Base-by-base conservation (phyloP, 805 yeast genomes). In the Metschnikowia similis region DNA sequence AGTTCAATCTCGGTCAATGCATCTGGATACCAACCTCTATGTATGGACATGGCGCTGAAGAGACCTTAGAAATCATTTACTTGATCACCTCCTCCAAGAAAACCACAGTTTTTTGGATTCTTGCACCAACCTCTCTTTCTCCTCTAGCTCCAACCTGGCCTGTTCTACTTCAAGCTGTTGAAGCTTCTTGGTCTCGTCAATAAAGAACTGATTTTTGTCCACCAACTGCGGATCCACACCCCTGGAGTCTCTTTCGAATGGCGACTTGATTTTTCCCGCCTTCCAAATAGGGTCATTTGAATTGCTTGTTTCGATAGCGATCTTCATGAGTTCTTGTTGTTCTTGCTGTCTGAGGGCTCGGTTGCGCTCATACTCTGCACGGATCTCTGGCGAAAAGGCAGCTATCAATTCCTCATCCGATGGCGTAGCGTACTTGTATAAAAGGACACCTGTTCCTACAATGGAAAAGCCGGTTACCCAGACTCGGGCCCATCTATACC, bases 241-340 rank as follows among this genome's bases (percentile, higher is more conserved):
- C 44, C 73, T 55, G 17, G 71, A 64, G 42, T 79, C 76, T 50
- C 57, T 67, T 47, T 76, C 92, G 79, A 87, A 85, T 0, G 95
- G 94, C 1, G 85, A 77, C 40, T 72, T 69, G 35, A 87, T 77
- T 1, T 82, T 72, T 0, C 91, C 95, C 0, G 95, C 82, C 63
- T 79, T 84, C 96, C 96, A 87, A 44, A 87, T 81, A 0, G 96
- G 96, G 49, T 86, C 89, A 56, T 83, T 75, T 13, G 89, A 83
- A 1, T 77, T 74, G 2, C 89, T 67, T 0, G 94, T 86, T 53
- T 77, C 62, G 50, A 77, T 71, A 0, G 81, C 91, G 27, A 85
- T 81, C 54, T 79, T 80, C 79, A 85, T 85, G 54, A 87, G 65
- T 60, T 81, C 85, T 55, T 77, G 76, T 61, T 87, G 92, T 64